Conservation (phyloP, 2,329 filamentous ascomycete species). For the Incumbomyces lentus region DNA sequence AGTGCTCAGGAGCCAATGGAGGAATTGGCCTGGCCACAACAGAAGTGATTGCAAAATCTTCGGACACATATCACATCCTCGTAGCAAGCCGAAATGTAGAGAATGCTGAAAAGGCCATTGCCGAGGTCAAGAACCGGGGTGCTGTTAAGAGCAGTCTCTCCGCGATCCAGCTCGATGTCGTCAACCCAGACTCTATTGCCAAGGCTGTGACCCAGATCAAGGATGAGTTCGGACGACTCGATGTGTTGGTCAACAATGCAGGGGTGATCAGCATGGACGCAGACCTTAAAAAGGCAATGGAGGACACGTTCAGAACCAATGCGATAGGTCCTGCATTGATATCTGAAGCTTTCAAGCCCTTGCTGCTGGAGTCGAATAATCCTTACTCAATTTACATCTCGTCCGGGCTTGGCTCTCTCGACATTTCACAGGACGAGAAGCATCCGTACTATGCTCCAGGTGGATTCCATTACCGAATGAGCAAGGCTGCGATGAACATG, state of each 20-base stretch:
- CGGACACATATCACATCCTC: slow-evolving; percentile 19
- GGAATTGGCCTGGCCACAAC: slow-evolving; percentile 22
- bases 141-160: slow-evolving; percentile 18
- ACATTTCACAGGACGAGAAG: slow-evolving; percentile 22
- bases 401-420: slow-evolving; percentile 23
- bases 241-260: slow-evolving; percentile 20
- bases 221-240: slow-evolving; percentile 21
- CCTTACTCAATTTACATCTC: slow-evolving; percentile 28
- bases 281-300: slow-evolving; percentile 22
- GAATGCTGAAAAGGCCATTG: slow-evolving; percentile 11
- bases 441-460: not conserved
- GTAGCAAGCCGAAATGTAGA: slow-evolving; percentile 13
- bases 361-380: slow-evolving; percentile 22
- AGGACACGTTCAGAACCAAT: slow-evolving; percentile 41
- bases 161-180: slow-evolving; percentile 25
- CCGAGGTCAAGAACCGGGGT: slow-evolving; percentile 8
- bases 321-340: slow-evolving; percentile 32
- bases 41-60: slow-evolving; percentile 17
- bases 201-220: slow-evolving; percentile 26
- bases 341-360: slow-evolving; percentile 20
- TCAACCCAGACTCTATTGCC: slow-evolving; percentile 24
- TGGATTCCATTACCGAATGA: slow-evolving; percentile 23
- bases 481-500: slow-evolving; percentile 37
- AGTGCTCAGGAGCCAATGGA: slow-evolving; percentile 21
- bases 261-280: slow-evolving; percentile 22